Evolutionary conservation across 306 rosid species (phyloP), one percentile per base, ranked within the genome.

Genomic region (Medicago ruthenica): DNA sequence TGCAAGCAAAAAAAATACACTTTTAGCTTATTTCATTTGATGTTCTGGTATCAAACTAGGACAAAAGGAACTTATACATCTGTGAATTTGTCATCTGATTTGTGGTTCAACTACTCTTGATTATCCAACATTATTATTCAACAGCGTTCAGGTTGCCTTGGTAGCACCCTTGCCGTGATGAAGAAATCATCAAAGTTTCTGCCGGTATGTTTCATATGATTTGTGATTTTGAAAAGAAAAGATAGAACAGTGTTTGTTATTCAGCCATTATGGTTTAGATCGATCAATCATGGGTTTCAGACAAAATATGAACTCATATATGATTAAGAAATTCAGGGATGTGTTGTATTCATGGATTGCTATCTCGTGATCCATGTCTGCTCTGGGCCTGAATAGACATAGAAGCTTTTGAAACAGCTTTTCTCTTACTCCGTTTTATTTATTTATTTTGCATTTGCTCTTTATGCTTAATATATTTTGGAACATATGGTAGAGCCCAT

Each of bases 141-240:
- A 82, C 92, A 94, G 97, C 93, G 98, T 40, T 75, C 96, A 22
- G 97, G 97, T 79, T 87, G 94, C 83, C 97, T 94, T 73, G 98
- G 98, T 66, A 91, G 94, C 78, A 16, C 94, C 14, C 83, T 94
- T 68, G 98, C 98, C 70, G 96, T 94, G 71, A 94, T 94, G 98
- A 94, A 94, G 91, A 91, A 91, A 81, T 91, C 97, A 37, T 91
- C 97, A 27, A 90, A 87, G 71, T 79, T 85, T 76, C 89, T 94
- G 79, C 97, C 97, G 79, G 98, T 94, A 90, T 67, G 92, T 70
- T 83, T 65, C 31, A 41, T 7, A 10, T 24, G 18, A 36, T 66
- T 67, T 39, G 20, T 48, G 24, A 5, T 24, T 65, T 70, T 72
- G 77, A 76, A 67, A 71, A 27, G 48, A 71, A 51, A 44, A 74